Evolutionary conservation across 2,329 filamentous ascomycete species (phyloP), one percentile per base, ranked within the genome.

Genomic region (Xylariaceae sp.): DNA sequence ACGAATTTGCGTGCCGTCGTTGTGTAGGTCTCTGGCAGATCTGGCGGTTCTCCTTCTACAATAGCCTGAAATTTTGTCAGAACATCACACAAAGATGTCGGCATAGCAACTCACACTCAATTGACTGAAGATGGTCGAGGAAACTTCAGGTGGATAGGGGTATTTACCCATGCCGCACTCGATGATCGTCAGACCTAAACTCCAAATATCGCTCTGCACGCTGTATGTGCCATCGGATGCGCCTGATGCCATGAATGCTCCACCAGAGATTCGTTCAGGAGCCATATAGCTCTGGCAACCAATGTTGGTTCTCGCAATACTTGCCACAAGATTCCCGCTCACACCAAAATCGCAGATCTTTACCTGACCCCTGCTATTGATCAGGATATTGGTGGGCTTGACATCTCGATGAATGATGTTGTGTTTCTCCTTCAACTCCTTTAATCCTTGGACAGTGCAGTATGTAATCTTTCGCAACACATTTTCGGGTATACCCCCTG

Each of bases 251-350:
- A 87, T 81, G 57, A 89, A 81, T 17, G 85, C 85, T 42, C 90
- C 89, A 37, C 88, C 89, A 8, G 89, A 89, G 56, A 98, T 98
- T 51, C 93, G 76, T 65, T 98, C 93, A 0, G 93, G 93, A 0
- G 93, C 93, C 93, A 98, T 98, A 68, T 98, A 98, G 60, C 90
- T 96, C 67, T 98, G 93, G 59, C 93, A 98, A 30, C 93, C 93
- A 57, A 98, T 98, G 62, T 98, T 98, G 19, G 93, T 98, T 68
- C 94, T 95, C 38, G 93, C 93, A 56, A 97, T 97, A 69, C 89
- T 95, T 18, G 93, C 91, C 17, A 98, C 93, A 18, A 98, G 71
- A 57, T 98, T 98, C 39, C 93, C 93, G 52, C 87, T 94, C 41
- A 98, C 93, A 42, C 93, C 93, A 63, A 98, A 98, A 65, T 98